Evolutionary conservation across 2,329 filamentous ascomycete species (phyloP).

Genomic region (Raffaelea arxii): DNA sequence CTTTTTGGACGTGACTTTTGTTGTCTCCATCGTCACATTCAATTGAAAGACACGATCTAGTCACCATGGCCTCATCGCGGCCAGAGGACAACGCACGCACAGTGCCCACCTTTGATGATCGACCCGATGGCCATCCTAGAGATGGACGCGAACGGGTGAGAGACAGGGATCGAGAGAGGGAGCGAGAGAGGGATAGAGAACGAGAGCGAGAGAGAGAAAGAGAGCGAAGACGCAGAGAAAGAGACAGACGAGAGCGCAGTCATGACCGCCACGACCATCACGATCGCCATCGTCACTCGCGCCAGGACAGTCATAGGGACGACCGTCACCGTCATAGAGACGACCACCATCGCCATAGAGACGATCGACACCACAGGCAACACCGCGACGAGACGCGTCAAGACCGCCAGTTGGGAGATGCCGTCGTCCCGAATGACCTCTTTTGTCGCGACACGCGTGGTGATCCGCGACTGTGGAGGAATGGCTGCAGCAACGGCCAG

Average conservation of each 20-base stretch:
- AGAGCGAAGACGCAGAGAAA: not conserved
- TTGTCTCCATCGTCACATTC: too few relatives aligned
- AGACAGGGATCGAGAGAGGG: too few relatives aligned
- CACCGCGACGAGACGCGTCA: not conserved
- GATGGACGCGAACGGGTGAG: too few relatives aligned
- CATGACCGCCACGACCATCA: not conserved
- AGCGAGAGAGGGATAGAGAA: too few relatives aligned
- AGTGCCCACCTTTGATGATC: slow-evolving; percentile 14
- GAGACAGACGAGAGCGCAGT: not conserved
- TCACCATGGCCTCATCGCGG: slow-evolving; percentile 1
- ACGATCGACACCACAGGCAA: slow-evolving; percentile 2
- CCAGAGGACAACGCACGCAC: slow-evolving; percentile 14
- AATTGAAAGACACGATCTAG: not conserved
- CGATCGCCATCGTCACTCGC: not conserved
- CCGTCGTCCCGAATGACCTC: slow-evolving; percentile 18
- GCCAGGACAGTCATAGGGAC: not conserved
- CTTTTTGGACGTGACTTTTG: too few relatives aligned
- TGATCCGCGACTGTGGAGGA: slow-evolving; percentile 64
- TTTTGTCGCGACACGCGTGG: slow-evolving; percentile 65
- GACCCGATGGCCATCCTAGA: too few relatives aligned
- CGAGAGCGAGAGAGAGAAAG: too few relatives aligned
- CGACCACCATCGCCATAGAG: not conserved
- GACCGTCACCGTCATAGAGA: not conserved
- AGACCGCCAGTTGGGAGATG: slow-evolving; percentile 1
- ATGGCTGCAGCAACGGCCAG: slow-evolving; percentile 64